These are phyloP conservation scores for Salicornia ramosissima DNA, from an alignment of 148 eudicot species.

Conservation along the genomic window DNA sequence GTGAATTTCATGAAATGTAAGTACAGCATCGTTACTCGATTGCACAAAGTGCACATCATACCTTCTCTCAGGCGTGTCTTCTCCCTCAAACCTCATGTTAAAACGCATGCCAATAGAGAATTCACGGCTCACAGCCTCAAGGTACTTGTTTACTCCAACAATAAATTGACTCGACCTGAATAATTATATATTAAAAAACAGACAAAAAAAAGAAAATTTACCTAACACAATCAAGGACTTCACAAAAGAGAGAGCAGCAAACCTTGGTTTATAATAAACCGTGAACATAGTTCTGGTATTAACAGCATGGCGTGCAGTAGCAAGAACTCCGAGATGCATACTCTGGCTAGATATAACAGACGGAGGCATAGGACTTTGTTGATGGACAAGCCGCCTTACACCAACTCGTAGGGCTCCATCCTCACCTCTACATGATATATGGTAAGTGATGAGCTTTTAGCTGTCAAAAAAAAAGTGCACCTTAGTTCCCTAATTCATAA, in stretches of 20 bases:
- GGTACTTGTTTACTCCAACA: slow-evolving; percentile 63
- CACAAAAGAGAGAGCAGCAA: background rate
- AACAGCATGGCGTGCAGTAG: slow-evolving; percentile 83
- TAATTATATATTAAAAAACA: no score
- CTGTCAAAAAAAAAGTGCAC: slow-evolving; percentile 25
- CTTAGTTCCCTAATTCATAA: slow-evolving; percentile 14
- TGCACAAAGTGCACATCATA: slow-evolving; percentile 15
- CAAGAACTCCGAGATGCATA: slow-evolving; percentile 96
- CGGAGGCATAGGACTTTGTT: slow-evolving; percentile 66
- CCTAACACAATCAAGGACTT: background rate
- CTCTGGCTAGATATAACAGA: slow-evolving; percentile 95
- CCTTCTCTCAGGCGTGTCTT: slow-evolving; percentile 88
- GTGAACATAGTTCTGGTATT: slow-evolving; percentile 50
- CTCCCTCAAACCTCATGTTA: slow-evolving; percentile 85
- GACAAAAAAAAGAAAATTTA: background rate
- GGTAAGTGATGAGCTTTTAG: slow-evolving; percentile 25
- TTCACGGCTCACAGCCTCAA: slow-evolving; percentile 50
- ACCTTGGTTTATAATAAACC: slow-evolving; percentile 89
- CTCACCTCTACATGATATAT: slow-evolving; percentile 51
- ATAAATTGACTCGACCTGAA: slow-evolving; percentile 86
- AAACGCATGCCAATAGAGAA: slow-evolving; percentile 76
- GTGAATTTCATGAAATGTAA: background rate
- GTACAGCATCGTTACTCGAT: no score
- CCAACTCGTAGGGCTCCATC: slow-evolving; percentile 76
- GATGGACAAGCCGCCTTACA: slow-evolving; percentile 59